phyloP scores from a whole-genome alignment of 2,329 filamentous ascomycete species.

The Endothia cerciana region DNA sequence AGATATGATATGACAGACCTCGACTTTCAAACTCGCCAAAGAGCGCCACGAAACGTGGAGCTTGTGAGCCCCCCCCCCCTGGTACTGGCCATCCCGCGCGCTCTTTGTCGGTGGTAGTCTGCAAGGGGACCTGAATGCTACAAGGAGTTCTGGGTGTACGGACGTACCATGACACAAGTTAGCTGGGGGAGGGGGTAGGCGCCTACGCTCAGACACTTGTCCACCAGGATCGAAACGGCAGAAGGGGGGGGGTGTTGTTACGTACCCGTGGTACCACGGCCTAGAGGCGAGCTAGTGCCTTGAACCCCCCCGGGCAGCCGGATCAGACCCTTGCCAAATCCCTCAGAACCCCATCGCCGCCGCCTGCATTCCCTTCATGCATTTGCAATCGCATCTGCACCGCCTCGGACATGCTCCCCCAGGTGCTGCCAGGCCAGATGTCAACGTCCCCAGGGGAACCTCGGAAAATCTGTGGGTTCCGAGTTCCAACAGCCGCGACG shows the following conservation, averaged over 20 bases:
- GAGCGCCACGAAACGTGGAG: neutral
- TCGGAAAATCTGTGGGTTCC: slow-evolving; percentile 6
- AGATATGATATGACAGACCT: neutral
- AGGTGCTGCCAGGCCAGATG: neutral
- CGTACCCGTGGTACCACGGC: neutral
- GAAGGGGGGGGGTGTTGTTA: neutral
- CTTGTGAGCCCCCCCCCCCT: neutral
- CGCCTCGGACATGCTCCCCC: neutral
- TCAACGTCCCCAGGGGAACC: slow-evolving; percentile 8
- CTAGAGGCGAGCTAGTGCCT: neutral
- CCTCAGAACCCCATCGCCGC: neutral
- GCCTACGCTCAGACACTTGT: slow-evolving; percentile 3
- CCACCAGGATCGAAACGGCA: neutral
- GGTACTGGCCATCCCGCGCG: neutral
- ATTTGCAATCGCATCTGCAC: slow-evolving; percentile 3
- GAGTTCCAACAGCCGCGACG: slow-evolving; percentile 10
- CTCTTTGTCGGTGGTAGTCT: neutral
- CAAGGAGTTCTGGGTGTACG: neutral
- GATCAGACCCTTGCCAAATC: neutral
- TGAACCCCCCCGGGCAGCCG: neutral
- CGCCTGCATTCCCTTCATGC: too few species aligned
- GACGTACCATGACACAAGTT: neutral
- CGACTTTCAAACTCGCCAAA: neutral
- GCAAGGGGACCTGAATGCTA: neutral
- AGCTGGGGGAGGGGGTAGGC: neutral